A percentile compares a stretch with the other conserved stretches of the same genome.
These are phyloP conservation scores for Wallacemonas sp. DNA, from an alignment of 208 protist species.

Conservation along the genomic window DNA sequence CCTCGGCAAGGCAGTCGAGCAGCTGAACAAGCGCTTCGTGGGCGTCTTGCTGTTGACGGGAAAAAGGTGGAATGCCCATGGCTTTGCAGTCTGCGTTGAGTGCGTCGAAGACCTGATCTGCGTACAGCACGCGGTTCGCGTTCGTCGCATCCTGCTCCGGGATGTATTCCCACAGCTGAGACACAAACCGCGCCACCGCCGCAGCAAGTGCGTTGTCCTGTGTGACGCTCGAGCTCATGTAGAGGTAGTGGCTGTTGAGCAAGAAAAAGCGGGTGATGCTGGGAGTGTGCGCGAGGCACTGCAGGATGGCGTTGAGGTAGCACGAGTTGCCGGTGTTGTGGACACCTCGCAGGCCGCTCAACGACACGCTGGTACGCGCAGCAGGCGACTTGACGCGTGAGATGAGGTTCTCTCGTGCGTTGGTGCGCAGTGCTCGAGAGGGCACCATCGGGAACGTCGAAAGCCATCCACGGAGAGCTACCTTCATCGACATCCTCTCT, in stretches of 20 bases:
- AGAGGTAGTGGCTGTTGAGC: not conserved
- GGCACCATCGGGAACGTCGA: constrained; percentile 10
- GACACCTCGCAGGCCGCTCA: constrained; percentile 10
- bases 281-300: constrained; percentile 20
- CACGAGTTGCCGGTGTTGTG: constrained; percentile 26
- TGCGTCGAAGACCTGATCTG: not conserved
- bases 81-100: constrained; percentile 7
- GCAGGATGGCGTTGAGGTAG: constrained; percentile 22
- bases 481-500: not conserved
- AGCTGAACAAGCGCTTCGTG: constrained; percentile 40
- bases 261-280: constrained; percentile 13
- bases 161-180: not conserved
- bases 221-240: not conserved
- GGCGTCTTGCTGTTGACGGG: constrained; percentile 41
- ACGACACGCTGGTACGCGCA: not conserved
- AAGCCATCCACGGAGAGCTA: constrained; percentile 1
- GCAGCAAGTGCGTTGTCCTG: not conserved
- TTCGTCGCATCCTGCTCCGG: not conserved
- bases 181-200: not conserved
- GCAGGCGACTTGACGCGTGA: not conserved
- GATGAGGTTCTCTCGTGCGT: not conserved
- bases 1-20: constrained; percentile 34
- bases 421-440: not conserved
- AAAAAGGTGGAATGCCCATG: not conserved
- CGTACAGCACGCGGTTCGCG: not conserved